These are phyloP conservation scores for Allium cepa DNA, from an alignment of 106 monocot species.

Conservation along the genomic window DNA sequence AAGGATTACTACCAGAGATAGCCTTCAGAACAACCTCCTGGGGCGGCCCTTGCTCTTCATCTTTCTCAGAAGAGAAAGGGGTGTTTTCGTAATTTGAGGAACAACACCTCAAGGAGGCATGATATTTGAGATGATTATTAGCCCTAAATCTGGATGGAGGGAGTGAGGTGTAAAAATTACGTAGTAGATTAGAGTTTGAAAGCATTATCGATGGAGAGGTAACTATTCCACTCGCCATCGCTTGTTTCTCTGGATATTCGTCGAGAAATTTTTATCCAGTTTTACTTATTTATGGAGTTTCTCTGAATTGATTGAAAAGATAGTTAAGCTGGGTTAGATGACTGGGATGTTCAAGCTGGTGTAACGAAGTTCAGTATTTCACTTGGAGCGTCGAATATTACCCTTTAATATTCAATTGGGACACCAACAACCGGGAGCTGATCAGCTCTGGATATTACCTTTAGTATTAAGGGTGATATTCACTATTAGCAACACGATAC, in stretches of 20 bases:
- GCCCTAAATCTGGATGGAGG: slow-evolving; percentile 17
- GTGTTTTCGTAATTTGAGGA: slow-evolving; percentile 29
- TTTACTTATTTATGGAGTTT: not conserved
- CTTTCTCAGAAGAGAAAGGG: slow-evolving; percentile 13
- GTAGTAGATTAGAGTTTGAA: too few species aligned
- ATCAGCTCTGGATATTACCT: too few species aligned
- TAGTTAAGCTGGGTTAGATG: not conserved
- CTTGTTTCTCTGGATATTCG: not conserved
- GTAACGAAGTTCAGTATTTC: too few species aligned
- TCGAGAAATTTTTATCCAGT: not conserved
- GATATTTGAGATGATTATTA: not conserved
- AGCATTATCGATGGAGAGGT: not conserved
- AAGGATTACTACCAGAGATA: slow-evolving; percentile 58
- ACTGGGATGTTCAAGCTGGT: too few species aligned
- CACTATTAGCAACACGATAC: too few species aligned
- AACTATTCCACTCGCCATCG: slow-evolving; percentile 32
- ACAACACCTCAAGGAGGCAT: slow-evolving; percentile 30
- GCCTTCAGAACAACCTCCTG: slow-evolving; percentile 92
- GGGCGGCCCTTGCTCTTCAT: slow-evolving; percentile 67
- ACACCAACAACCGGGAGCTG: too few species aligned
- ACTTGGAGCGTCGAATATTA: too few species aligned
- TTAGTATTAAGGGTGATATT: too few species aligned
- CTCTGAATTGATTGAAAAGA: not conserved
- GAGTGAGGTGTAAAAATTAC: too few species aligned
- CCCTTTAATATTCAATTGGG: too few species aligned